phyloP scores from a whole-genome alignment of 2,329 filamentous ascomycete genomes.

The Venturia nashicola region DNA sequence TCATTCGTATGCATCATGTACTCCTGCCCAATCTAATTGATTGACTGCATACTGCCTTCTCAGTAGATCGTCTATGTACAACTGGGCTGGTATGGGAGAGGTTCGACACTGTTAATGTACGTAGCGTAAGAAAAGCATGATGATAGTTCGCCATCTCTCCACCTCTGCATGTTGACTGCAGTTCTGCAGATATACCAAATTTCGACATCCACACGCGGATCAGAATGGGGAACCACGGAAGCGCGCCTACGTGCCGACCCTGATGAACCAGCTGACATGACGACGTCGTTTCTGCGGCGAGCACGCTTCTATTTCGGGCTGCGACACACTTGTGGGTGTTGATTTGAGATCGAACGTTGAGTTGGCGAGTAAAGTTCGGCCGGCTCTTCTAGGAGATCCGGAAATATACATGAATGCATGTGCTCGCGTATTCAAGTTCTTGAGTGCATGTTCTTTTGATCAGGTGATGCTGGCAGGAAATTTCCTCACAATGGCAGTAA shows the following conservation, averaged over 20 bases:
- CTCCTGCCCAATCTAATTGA: not conserved
- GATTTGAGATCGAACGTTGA: not conserved
- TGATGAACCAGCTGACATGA: not conserved
- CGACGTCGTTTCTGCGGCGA: not conserved
- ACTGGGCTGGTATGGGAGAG: not conserved
- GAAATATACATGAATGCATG: not conserved
- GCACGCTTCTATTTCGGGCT: not conserved
- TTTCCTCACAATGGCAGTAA: not conserved
- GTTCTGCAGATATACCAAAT: not conserved
- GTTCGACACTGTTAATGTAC: not conserved
- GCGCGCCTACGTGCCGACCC: not conserved
- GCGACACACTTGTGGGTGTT: not conserved
- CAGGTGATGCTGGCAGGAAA: not conserved
- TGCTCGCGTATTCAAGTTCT: not conserved
- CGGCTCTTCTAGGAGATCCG: not conserved
- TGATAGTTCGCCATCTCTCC: not conserved
- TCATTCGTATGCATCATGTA: not conserved
- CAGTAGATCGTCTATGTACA: not conserved
- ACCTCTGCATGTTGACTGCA: not conserved
- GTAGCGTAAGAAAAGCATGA: not conserved
- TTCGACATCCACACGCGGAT: not conserved
- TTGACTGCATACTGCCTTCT: not conserved
- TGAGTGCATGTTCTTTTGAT: not conserved
- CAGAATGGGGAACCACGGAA: not conserved
- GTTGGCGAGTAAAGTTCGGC: not conserved